Evolutionary conservation across 2,329 filamentous ascomycete species (phyloP), one percentile per base, ranked within the genome.

Genomic region (Hymenoscyphus repandus): DNA sequence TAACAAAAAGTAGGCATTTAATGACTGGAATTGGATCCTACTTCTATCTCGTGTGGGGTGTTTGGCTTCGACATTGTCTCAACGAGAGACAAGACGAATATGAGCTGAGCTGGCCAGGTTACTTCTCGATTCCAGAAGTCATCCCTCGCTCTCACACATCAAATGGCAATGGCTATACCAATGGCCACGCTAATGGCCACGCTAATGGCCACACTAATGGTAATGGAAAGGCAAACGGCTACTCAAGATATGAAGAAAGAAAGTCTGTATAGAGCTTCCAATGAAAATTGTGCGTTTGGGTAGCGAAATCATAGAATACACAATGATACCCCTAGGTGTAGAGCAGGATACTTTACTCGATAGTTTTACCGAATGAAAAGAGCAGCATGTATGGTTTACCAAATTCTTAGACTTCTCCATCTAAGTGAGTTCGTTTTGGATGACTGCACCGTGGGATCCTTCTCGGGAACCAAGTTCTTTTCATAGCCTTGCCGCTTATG

Each of bases 21-120:
- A 82, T 86, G 77, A 88, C 85, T 1, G 85, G 85, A 6, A 71
- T 77, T 22, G 85, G 85, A 17, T 83, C 83, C 12, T 88, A 88
- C 63, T 80, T 79, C 58, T 87, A 87, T 64, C 82, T 88, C 58
- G 72, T 79, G 12, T 89, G 85, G 84, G 85, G 82, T 12, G 80
- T 86, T 37, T 87, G 83, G 79, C 71, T 89, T 11, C 75, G 85
- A 44, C 83, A 86, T 62, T 85, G 83, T 59, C 66, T 88, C 49
- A 86, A 88, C 61, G 75, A 78, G 1, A 74, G 74, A 52, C 82
- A 85, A 60, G 81, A 86, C 33, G 79, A 87, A 62, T 88, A 79
- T 61, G 72, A 78, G 50, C 65, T 88, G 50, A 63, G 72, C 40
- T 89, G 85, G 85, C 80, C 83, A 10, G 75, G 72, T 45, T 76